Evolutionary conservation across 1,284 basidiomycete genomes (phyloP).

Genomic region (Ceratobasidium papillatum): DNA sequence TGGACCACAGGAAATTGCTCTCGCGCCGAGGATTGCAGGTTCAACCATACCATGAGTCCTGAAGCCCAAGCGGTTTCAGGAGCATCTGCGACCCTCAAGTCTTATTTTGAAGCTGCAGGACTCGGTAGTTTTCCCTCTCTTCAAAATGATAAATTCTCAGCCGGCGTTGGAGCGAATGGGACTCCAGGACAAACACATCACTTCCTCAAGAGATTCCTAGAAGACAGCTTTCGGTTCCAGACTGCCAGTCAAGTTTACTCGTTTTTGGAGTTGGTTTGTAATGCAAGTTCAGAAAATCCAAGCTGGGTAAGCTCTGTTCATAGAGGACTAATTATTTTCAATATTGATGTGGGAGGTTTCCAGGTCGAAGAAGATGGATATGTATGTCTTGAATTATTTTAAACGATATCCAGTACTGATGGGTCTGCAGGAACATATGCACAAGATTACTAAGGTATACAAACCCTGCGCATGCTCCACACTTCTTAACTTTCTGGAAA

Average conservation of each 20-base stretch:
- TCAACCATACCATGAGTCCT: constrained; percentile 53
- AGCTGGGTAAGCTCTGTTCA: constrained; percentile 59
- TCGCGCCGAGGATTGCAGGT: constrained; percentile 60
- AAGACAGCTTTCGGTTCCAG: constrained; percentile 59
- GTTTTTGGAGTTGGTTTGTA: constrained; percentile 61
- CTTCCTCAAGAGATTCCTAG: constrained; percentile 58
- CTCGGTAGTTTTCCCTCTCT: constrained; percentile 55
- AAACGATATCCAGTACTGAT: neutral
- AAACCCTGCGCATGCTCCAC: neutral
- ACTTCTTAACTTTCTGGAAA: neutral
- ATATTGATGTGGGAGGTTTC: neutral
- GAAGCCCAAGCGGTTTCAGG: constrained; percentile 23
- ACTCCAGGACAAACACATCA: constrained; percentile 64
- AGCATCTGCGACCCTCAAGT: neutral
- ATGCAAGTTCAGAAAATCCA: constrained; percentile 59
- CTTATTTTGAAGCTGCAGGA: constrained; percentile 26
- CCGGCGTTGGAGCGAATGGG: constrained; percentile 47
- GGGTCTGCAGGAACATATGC: neutral
- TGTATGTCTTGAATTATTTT: neutral
- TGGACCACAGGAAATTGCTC: constrained; percentile 63
- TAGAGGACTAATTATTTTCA: neutral
- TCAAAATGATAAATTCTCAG: constrained; percentile 53
- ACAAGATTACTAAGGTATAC: neutral
- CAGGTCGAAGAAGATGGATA: neutral
- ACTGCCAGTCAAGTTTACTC: constrained; percentile 57